Evolutionary conservation across 2,329 filamentous ascomycete genomes (phyloP), one percentile per base, ranked within the genome.

Genomic region (Chrysosphaeria jannelii): DNA sequence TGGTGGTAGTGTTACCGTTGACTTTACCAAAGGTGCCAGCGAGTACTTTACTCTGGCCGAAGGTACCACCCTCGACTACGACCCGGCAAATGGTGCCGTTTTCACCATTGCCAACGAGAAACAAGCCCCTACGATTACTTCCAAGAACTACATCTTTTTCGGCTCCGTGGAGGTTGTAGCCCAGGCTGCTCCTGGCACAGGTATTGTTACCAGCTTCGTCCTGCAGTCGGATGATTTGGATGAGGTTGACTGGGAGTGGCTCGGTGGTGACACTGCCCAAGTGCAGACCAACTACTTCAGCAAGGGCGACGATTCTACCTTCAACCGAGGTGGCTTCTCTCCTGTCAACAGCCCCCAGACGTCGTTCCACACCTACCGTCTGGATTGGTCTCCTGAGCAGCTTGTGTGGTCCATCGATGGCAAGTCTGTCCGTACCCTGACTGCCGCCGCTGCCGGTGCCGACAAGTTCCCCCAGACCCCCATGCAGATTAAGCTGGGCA

Each of bases 161-260:
- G 85, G 85, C 30, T 66, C 66, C 37, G 60, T 91, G 35, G 71
- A 88, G 25, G 62, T 76, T 29, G 61, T 59, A 14, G 50, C 89
- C 38, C 69, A 78, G 44, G 68, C 71, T 19, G 68, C 85, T 13
- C 57, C 69, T 3, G 85, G 81, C 20, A 52, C 51, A 5, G 85
- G 85, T 33, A 71, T 97, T 31, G 72, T 97, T 30, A 91, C 78
- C 47, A 79, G 71, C 32, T 57, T 74, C 19, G 76, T 93, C 20
- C 51, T 97, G 32, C 71, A 90, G 50, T 91, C 78, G 2, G 76
- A 90, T 36, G 63, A 69, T 37, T 57, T 90, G 14, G 81, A 93
- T 41, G 78, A 90, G 53, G 85, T 93, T 30, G 81, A 93, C 44
- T 89, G 76, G 70, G 81, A 93, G 46, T 90, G 75, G 69, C 55